A percentile compares a stretch with the other conserved stretches of the same genome.
phyloP scores from a whole-genome alignment of 2,329 filamentous ascomycete genomes.

The Aspergillus brasiliensis region DNA sequence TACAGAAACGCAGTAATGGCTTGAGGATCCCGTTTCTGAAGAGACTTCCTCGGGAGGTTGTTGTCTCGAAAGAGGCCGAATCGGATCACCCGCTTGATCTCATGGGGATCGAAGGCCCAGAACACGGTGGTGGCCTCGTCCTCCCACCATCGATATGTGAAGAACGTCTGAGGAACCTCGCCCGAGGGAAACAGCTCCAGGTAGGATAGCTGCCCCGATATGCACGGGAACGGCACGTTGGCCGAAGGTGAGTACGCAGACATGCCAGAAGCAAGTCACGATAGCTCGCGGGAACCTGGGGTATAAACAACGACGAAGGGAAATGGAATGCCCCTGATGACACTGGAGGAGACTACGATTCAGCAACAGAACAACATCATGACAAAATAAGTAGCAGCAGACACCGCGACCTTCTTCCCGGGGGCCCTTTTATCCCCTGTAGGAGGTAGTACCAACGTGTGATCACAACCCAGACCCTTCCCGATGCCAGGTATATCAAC shows the following conservation, averaged over 20 bases:
- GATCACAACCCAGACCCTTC: not conserved
- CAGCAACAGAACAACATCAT: not conserved
- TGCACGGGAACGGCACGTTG: constrained; percentile 10
- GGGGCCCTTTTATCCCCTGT: constrained; percentile 4
- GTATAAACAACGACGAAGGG: not conserved
- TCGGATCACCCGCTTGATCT: constrained; percentile 41
- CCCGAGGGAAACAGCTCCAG: constrained; percentile 33
- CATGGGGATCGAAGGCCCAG: constrained; percentile 41
- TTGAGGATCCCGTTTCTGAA: constrained; percentile 36
- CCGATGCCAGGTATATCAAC: constrained; percentile 5
- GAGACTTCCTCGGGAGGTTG: constrained; percentile 36
- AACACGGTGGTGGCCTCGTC: constrained; percentile 42
- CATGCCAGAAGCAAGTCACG: constrained; percentile 11
- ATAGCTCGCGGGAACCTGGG: not conserved
- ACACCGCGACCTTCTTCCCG: not conserved
- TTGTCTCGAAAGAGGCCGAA: constrained; percentile 41
- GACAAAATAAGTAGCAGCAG: not conserved
- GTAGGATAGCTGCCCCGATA: constrained; percentile 26
- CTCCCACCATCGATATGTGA: constrained; percentile 45
- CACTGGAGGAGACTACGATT: not conserved
- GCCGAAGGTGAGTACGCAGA: constrained; percentile 13
- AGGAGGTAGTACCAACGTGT: not conserved
- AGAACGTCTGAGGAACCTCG: constrained; percentile 37
- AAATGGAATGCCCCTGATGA: not conserved
- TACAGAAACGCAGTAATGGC: constrained; percentile 38